Evolutionary conservation across 2,329 filamentous ascomycete species (phyloP), one percentile per base, ranked within the genome.

Genomic region (Sporothrix euskadiensis): DNA sequence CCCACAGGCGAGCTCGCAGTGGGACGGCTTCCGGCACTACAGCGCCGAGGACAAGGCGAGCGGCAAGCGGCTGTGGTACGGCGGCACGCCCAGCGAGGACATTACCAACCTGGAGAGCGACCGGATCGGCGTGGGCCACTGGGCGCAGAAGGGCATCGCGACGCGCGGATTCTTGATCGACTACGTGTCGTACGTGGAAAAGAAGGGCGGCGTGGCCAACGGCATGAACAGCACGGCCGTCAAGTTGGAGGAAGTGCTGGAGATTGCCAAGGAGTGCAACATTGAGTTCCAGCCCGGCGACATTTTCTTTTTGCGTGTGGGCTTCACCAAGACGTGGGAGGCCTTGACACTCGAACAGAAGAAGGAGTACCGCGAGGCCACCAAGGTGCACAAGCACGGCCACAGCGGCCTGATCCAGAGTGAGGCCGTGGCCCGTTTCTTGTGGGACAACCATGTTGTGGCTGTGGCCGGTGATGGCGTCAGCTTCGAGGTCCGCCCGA

Each of bases 401-500:
- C 69, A 73, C 65, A 79, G 81, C 26, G 80, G 83, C 73, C 87
- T 86, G 0, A 81, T 88, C 2, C 83, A 87, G 70, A 84, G 84
- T 0, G 82, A 82, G 8, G 84, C 83, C 4, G 81, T 88, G 10
- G 61, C 71, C 9, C 82, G 83, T 44, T 90, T 88, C 87, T 80
- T 89, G n/a, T 90, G 88, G 87, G 84, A 88, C 71, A 80, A 82
- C 16, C 71, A 72, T 49, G 88, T 90, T 75, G 81, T 86, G 0
- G 88, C 88, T 1, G 83, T 89, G 0, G 88, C 84, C 0, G 86
- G 87, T 2, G 88, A 90, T 74, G 83, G 84, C 69, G 85, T 87
- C 19, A 83, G 81, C 7, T 86, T 86, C 73, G 86, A 87, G 77
- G 83, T 71, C 16, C 70, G 70, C 19, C 70, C 70, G 22, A 71